Conservation (phyloP, 2,329 filamentous ascomycete species). For the Diaporthe citriasiana region DNA sequence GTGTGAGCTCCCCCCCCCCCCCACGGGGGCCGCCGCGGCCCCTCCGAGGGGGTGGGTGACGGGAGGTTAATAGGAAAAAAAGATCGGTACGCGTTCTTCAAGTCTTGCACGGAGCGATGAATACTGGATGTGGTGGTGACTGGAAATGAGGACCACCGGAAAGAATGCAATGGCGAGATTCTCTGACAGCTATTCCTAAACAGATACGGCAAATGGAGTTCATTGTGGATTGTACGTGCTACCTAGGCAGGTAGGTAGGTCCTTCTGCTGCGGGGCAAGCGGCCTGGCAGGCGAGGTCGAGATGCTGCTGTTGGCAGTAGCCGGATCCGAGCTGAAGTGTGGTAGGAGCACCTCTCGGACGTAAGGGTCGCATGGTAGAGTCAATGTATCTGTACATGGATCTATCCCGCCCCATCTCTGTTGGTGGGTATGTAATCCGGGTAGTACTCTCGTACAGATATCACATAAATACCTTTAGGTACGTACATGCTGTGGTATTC, state of each 20-base stretch:
- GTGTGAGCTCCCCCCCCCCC: background rate
- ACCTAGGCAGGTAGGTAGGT: too few relatives aligned
- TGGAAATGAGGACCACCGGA: background rate
- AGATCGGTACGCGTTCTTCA: background rate
- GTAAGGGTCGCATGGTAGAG: rapidly evolving
- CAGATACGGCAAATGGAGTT: background rate
- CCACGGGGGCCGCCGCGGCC: too few relatives aligned
- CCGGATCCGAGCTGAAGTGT: background rate
- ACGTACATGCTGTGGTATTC: too few relatives aligned
- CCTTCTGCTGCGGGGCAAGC: background rate
- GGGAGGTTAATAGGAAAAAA: background rate
- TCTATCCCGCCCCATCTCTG: background rate
- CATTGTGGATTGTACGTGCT: background rate
- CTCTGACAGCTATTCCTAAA: background rate
- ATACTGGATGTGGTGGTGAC: background rate
- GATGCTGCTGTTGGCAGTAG: background rate
- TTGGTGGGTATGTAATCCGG: background rate
- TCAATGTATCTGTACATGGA: background rate
- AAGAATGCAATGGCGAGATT: background rate
- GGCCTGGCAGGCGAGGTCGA: background rate
- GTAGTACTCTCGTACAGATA: background rate
- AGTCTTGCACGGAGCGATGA: background rate
- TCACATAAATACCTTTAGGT: too few relatives aligned
- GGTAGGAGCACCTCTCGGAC: background rate
- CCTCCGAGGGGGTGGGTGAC: too few relatives aligned